Conservation (phyloP, 176 grass and related monocot genomes). For the sorghum (Sorghum bicolor) region DNA sequence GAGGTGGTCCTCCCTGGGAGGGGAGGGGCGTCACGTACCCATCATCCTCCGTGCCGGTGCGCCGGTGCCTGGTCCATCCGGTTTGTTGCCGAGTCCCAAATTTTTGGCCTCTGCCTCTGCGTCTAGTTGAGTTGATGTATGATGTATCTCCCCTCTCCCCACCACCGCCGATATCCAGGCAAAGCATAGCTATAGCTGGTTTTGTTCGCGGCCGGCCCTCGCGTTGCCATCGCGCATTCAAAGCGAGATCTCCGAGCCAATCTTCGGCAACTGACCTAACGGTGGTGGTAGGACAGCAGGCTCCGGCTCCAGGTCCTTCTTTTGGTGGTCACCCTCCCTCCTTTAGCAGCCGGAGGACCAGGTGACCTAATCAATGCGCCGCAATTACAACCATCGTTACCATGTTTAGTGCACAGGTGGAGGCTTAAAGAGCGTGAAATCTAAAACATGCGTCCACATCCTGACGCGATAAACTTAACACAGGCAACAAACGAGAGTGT, state of each 20-base stretch:
- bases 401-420: not conserved
- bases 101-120: not conserved
- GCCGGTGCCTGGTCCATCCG: conserved; percentile 23
- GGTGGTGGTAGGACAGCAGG: not conserved
- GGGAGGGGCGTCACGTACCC: conserved; percentile 5
- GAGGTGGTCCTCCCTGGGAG: conserved; percentile 27
- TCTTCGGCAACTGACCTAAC: conserved; percentile 32
- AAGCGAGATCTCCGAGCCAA: conserved; percentile 32
- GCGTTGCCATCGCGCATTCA: conserved; percentile 40
- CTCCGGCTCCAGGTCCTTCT: not conserved
- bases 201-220: not conserved
- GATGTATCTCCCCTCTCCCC: not conserved
- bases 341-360: not conserved
- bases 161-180: not conserved
- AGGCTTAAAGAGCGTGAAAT: not conserved
- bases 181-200: conserved; percentile 21
- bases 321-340: not conserved
- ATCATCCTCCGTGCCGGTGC: conserved; percentile 1
- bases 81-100: conserved; percentile 38
- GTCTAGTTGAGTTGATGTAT: not conserved
- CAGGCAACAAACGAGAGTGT: not conserved
- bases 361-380: not conserved
- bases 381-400: not conserved
- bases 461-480: not conserved
- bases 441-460: not conserved